Base-by-base conservation (phyloP, 2,329 filamentous ascomycete species). In the Pestalotiopsis fici region DNA sequence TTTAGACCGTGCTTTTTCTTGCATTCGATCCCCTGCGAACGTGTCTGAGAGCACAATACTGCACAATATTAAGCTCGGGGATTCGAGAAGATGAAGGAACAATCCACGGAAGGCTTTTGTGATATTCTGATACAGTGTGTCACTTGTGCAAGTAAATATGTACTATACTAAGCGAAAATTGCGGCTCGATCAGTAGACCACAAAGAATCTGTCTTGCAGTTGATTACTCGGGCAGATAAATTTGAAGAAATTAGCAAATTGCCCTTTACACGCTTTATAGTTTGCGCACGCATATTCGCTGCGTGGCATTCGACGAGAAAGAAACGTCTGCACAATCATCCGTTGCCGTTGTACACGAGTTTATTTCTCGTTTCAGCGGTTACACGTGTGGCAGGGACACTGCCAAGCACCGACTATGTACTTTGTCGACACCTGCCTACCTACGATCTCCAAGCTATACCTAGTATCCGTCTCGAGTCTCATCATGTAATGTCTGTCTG, bases 311-410 rank as follows among this genome's bases (percentile, higher is more conserved):
- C 11, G 43, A 50, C 43, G 7, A 21, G 43, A n/a, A 9, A 21
- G 9, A 23, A 50, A 23, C 18, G 43, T 27, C 28, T 31, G 28
- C 13, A 13, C 5, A 35, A 23, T 39, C n/a, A 62, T 18, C n/a
- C n/a, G 25, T 18, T 31, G 31, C 54, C 43, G 61, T 64, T 18
- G 47, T 21, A 56, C 61, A 31, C 61, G 61, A 64, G 31, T 62
- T 7, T 64, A 55, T 64, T 64, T 64, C 61, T 64, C 55, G 61
- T 28, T 64, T 64, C 37, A 15, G 55, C 12, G 23, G 61, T 64
- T 54, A 64, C 43, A 55, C 47, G 27, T 28, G n/a, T 25, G 61
- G 43, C 18, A 63, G 37, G 50, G 60, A 63, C n/a, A 31, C 9
- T 57, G 55, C 27, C 55, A 27, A 50, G 43, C n/a, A 25, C 55